Evolutionary conservation across 1,139 yeast genomes (phyloP).

Genomic region (Pichia inconspicua): DNA sequence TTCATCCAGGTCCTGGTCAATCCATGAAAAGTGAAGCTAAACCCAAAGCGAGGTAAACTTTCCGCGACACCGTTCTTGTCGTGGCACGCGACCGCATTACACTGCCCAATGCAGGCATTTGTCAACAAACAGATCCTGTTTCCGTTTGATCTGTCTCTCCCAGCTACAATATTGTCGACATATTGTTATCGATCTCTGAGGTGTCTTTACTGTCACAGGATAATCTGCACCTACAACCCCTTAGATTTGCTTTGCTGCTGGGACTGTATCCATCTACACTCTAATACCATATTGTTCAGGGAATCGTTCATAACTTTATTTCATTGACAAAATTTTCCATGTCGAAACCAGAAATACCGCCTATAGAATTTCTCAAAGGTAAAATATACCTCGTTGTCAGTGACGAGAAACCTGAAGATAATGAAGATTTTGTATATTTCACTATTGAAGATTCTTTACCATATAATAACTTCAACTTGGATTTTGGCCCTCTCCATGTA

Average conservation of each 20-base stretch:
- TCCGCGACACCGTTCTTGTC: not conserved
- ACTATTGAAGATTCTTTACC: constrained; percentile 89
- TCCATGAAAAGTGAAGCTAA: no score
- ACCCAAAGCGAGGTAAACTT: no score
- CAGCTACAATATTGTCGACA: no score
- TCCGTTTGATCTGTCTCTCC: not conserved
- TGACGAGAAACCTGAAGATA: constrained; percentile 71
- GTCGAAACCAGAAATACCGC: constrained; percentile 7
- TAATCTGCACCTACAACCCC: not conserved
- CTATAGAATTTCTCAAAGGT: constrained; percentile 34
- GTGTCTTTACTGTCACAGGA: not conserved
- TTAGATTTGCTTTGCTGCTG: not conserved
- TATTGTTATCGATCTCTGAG: not conserved
- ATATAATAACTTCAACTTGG: constrained; percentile 87
- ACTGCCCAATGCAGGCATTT: constrained; percentile 5
- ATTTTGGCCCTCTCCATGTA: constrained; percentile 91
- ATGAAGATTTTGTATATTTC: constrained; percentile 70
- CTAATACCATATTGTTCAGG: no score
- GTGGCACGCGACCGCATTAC: not conserved
- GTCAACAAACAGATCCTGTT: constrained; percentile 2
- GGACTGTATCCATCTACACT: not conserved
- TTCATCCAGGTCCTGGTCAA: no score
- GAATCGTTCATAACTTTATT: no score
- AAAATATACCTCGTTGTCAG: constrained; percentile 88
- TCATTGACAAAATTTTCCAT: not conserved